Evolutionary conservation across 2,329 filamentous ascomycete species (phyloP), one percentile per base, ranked within the genome.

Genomic region (Kalaharituber pfeilii): DNA sequence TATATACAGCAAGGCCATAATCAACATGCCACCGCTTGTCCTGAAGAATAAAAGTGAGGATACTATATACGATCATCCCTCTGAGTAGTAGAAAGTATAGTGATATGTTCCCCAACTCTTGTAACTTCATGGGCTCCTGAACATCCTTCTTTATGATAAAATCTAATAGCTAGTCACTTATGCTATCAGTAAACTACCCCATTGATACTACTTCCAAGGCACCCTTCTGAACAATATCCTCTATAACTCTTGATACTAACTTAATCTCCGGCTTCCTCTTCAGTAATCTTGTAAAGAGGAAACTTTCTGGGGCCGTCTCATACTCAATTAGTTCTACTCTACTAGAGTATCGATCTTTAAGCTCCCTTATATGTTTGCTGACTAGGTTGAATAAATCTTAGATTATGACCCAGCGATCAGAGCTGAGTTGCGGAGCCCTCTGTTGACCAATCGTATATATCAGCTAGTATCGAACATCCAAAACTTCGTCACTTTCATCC

Each of bases 21-120:
- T 78, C 71, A 0, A 86, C 81, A 27, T 80, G 79, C 75, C 76
- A 84, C 3, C 78, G 68, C 62, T 82, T 84, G 50, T 75, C 28
- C 44, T 57, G 75, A 0, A 83, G 62, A 2, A 71, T 74, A 25
- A 80, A 73, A 1, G 76, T 62, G 0, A 86, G 65, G 2, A 86
- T 77, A 0, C 75, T 69, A 53, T 79, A 72, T 0, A 76, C 71
- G 0, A 86, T 64, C 0, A 86, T 67, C 0, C 82, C 82, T 0
- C 81, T 75, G 0, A 86, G 64, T 0, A 84, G 70, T 6, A 78
- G 72, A 0, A 82, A 57, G 0, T 49, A 57, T 26, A 52, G 56
- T 52, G n/a, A 22, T 13, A 47, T 5, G 13, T 3, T 26, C 3
- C 22, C 8, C 2, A 26, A 20, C 2, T 36, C 30, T 18, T 13